phyloP scores from a whole-genome alignment of 306 rosid genomes.

The Nissolia schottii region DNA sequence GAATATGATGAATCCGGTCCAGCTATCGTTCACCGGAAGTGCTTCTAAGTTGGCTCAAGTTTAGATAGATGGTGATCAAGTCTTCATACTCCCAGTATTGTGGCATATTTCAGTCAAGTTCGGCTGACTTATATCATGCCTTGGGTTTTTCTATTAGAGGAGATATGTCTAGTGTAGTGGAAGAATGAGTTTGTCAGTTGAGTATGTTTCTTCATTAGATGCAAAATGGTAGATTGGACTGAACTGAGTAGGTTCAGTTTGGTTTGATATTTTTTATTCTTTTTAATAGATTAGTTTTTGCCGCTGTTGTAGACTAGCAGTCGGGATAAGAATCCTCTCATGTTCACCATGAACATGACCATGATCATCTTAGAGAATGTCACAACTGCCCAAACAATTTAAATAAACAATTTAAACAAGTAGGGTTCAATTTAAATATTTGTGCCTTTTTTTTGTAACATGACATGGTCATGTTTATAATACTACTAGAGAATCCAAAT shows the following conservation, averaged over 20 bases:
- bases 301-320: too few relatives aligned
- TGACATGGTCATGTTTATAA: too few relatives aligned
- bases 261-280: background rate
- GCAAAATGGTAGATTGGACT: background rate
- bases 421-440: too few relatives aligned
- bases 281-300: background rate
- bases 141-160: conserved; percentile 8
- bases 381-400: too few relatives aligned
- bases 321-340: too few relatives aligned
- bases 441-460: too few relatives aligned
- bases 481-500: too few relatives aligned
- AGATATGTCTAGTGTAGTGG: conserved; percentile 3
- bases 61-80: conserved; percentile 2
- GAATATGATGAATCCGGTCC: conserved; percentile 55
- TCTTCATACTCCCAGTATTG: conserved; percentile 2
- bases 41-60: conserved; percentile 31
- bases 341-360: too few relatives aligned
- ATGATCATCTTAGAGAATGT: too few relatives aligned
- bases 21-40: conserved; percentile 43
- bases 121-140: conserved; percentile 5
- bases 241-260: conserved; percentile 16
- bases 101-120: conserved; percentile 15
- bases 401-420: too few relatives aligned
- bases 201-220: conserved; percentile 3
- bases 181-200: conserved; percentile 28